Conservation (phyloP, 2,329 filamentous ascomycete genomes). For the Penicillium sp. region DNA sequence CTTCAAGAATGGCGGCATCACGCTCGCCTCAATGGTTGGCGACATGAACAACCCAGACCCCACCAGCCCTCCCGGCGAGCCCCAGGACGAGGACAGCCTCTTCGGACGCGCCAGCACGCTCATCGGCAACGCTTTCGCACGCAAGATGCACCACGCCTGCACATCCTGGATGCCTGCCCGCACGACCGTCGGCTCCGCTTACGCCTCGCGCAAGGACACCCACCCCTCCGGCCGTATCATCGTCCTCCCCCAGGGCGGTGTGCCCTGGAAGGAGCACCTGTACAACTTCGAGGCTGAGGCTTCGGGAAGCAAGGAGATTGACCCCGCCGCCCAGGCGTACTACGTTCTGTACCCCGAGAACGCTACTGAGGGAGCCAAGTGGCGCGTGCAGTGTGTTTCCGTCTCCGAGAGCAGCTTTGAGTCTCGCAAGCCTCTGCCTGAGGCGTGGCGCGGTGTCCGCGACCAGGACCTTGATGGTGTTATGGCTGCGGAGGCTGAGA, state of each 20-base stretch:
- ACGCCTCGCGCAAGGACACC: conserved; percentile 63
- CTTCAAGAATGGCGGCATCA: conserved; percentile 80
- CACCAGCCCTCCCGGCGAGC: conserved; percentile 50
- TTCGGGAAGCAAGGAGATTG: conserved; percentile 34
- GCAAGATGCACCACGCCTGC: conserved; percentile 74
- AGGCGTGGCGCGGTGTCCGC: conserved; percentile 86
- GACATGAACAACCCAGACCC: conserved; percentile 70
- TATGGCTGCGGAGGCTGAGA: conserved; percentile 42
- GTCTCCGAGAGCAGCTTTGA: conserved; percentile 81
- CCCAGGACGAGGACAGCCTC: conserved; percentile 76
- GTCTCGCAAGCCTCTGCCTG: conserved; percentile 86
- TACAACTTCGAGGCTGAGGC: conserved; percentile 75
- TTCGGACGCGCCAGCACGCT: conserved; percentile 76
- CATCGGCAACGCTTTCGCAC: conserved; percentile 85
- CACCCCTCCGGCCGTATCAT: conserved; percentile 77
- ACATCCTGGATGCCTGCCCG: conserved; percentile 85
- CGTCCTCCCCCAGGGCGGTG: conserved; percentile 71
- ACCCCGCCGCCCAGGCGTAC: conserved; percentile 60
- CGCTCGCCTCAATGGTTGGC: conserved; percentile 77
- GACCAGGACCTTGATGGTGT: conserved; percentile 76
- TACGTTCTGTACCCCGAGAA: conserved; percentile 93
- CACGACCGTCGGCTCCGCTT: conserved; percentile 73
- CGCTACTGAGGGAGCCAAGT: conserved; percentile 71
- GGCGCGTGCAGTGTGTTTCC: conserved; percentile 92
- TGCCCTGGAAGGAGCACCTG: conserved; percentile 96